phyloP scores from a whole-genome alignment of 2,329 filamentous ascomycete species.

The Microascus cirrosus region DNA sequence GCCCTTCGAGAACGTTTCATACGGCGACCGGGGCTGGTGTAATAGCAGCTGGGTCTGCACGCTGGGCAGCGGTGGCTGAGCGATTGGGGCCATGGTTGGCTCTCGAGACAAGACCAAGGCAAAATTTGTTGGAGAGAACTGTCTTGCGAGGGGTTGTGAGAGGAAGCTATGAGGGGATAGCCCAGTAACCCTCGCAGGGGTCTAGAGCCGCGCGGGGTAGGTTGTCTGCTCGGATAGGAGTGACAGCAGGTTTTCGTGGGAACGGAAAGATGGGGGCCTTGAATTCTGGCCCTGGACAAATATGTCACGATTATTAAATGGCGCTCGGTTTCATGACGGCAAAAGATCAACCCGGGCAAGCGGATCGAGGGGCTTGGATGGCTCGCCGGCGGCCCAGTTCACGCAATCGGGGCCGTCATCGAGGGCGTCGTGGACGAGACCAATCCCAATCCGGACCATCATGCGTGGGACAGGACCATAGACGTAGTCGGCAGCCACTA shows the following conservation, averaged over 20 bases:
- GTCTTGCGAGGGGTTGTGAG: background rate
- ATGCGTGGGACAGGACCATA: background rate
- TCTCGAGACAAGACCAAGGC: background rate
- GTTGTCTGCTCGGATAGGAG: too few relatives aligned
- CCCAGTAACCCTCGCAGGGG: too few relatives aligned
- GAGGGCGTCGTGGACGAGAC: background rate
- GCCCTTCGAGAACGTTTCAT: conserved; percentile 1
- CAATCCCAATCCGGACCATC: background rate
- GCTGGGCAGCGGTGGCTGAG: background rate
- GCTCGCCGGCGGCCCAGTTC: background rate
- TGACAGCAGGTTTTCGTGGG: too few relatives aligned
- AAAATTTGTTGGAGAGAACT: background rate
- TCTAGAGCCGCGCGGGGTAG: too few relatives aligned
- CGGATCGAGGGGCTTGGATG: background rate
- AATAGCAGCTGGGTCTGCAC: conserved; percentile 5
- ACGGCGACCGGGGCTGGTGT: conserved; percentile 3
- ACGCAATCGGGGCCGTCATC: background rate
- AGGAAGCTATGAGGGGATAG: background rate
- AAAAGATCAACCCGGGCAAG: background rate
- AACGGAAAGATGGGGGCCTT: too few relatives aligned
- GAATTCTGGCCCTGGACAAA: too few relatives aligned
- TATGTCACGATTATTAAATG: too few relatives aligned
- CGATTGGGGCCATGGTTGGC: conserved; percentile 1
- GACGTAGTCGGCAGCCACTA: too few relatives aligned
- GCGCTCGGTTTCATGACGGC: background rate